Conservation (phyloP, 2,329 filamentous ascomycete species). For the Penicillium sp. region DNA sequence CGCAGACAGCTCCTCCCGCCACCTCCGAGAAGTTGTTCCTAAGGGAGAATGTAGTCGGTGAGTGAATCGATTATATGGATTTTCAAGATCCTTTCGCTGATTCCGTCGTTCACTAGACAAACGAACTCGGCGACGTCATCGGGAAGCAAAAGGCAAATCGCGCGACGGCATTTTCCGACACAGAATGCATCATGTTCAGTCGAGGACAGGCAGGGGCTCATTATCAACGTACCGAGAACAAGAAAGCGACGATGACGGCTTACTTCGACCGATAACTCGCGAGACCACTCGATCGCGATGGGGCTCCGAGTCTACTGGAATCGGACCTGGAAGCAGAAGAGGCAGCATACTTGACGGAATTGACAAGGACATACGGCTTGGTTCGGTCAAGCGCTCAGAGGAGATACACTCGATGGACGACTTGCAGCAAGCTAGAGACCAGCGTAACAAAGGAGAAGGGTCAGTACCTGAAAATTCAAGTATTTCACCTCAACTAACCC, state of each 20-base stretch:
- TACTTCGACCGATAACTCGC: slow-evolving; percentile 36
- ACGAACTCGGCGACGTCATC: slow-evolving; percentile 24
- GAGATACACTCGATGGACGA: slow-evolving; percentile 42
- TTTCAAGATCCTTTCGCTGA: slow-evolving; percentile 24
- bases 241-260: slow-evolving; percentile 37
- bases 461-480: slow-evolving; percentile 58
- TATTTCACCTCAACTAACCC: not conserved
- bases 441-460: slow-evolving; percentile 78
- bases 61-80: not conserved
- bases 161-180: slow-evolving; percentile 37
- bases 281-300: slow-evolving; percentile 39
- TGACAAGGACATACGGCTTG: slow-evolving; percentile 33
- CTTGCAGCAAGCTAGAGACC: slow-evolving; percentile 52
- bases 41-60: slow-evolving; percentile 22
- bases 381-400: slow-evolving; percentile 31
- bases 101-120: slow-evolving; percentile 17
- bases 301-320: slow-evolving; percentile 39
- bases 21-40: slow-evolving; percentile 20
- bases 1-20: slow-evolving; percentile 22
- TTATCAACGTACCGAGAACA: slow-evolving; percentile 40
- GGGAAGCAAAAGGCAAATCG: slow-evolving; percentile 34
- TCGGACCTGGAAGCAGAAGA: slow-evolving; percentile 33
- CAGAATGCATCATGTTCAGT: slow-evolving; percentile 39
- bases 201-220: slow-evolving; percentile 36
- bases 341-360: slow-evolving; percentile 35